These are phyloP conservation scores for Cladophialophora chaetospira DNA, from an alignment of 2,329 filamentous ascomycete genomes.

Conservation along the genomic window DNA sequence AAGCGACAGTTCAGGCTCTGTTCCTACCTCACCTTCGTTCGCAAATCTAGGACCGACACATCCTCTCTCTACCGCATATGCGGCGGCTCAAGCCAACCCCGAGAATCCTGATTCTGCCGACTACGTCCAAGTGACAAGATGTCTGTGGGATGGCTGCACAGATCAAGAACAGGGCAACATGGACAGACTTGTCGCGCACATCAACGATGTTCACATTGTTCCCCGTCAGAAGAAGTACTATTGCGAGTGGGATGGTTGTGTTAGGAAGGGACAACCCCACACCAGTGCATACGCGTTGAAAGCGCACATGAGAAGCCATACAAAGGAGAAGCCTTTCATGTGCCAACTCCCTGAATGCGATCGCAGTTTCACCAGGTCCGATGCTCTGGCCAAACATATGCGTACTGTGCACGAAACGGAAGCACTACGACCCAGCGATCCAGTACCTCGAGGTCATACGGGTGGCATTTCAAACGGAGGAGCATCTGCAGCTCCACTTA, in stretches of 20 bases:
- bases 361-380: constrained; percentile 91
- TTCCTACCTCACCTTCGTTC: constrained; percentile 70
- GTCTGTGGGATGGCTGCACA: constrained; percentile 75
- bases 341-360: constrained; percentile 97
- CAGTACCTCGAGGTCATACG: constrained; percentile 44
- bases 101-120: constrained; percentile 33
- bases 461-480: constrained; percentile 36
- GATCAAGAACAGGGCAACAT: constrained; percentile 74
- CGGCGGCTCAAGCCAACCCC: constrained; percentile 38
- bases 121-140: constrained; percentile 67
- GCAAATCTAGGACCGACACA: constrained; percentile 54
- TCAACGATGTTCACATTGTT: constrained; percentile 92
- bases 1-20: constrained; percentile 84
- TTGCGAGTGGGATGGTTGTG: constrained; percentile 95
- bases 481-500: constrained; percentile 18
- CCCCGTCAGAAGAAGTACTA: constrained; percentile 93
- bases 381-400: constrained; percentile 97
- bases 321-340: constrained; percentile 96
- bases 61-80: constrained; percentile 35
- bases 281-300: constrained; percentile 94
- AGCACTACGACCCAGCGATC: constrained; percentile 70
- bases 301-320: constrained; percentile 97
- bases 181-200: constrained; percentile 78
- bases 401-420: constrained; percentile 98
- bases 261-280: constrained; percentile 83